Conservation (phyloP, 1,284 basidiomycete species). For the Stygiomarasmius scandens region DNA sequence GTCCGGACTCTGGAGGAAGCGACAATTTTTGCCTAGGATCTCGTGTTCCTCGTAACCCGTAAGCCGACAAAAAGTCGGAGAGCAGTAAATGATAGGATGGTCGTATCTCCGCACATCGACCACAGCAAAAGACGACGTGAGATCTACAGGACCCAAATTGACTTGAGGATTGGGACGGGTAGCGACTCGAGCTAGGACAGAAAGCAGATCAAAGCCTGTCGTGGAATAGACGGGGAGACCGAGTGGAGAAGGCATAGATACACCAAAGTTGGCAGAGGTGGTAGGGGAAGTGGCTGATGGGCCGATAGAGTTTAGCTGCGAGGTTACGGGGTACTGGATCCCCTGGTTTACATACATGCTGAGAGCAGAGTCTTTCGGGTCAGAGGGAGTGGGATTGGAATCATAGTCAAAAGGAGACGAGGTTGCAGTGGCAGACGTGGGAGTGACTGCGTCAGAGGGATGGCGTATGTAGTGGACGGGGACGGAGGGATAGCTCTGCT, state of each 20-base stretch:
- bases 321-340: constrained; percentile 7
- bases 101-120: constrained; percentile 83
- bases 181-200: constrained; percentile 79
- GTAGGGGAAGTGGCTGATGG: constrained; percentile 5
- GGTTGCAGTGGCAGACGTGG: background rate
- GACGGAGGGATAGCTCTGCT: background rate
- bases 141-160: constrained; percentile 86
- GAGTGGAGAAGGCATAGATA: constrained; percentile 26
- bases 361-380: constrained; percentile 1
- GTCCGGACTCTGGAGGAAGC: constrained; percentile 81
- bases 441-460: background rate
- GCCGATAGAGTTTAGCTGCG: constrained; percentile 12
- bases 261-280: background rate
- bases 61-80: constrained; percentile 75
- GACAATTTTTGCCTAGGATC: constrained; percentile 88
- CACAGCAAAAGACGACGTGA: constrained; percentile 88
- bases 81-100: constrained; percentile 86
- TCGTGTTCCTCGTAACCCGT: constrained; percentile 85
- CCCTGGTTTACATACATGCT: constrained; percentile 10
- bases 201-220: constrained; percentile 89
- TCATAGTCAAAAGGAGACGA: constrained; percentile 11
- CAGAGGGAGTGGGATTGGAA: background rate
- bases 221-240: constrained; percentile 68
- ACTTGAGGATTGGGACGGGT: constrained; percentile 78
- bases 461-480: background rate